A percentile compares a stretch with the other conserved stretches of the same genome.
phyloP scores from a whole-genome alignment of 176 grass and related monocot genomes.

The Aegilops sharonensis region DNA sequence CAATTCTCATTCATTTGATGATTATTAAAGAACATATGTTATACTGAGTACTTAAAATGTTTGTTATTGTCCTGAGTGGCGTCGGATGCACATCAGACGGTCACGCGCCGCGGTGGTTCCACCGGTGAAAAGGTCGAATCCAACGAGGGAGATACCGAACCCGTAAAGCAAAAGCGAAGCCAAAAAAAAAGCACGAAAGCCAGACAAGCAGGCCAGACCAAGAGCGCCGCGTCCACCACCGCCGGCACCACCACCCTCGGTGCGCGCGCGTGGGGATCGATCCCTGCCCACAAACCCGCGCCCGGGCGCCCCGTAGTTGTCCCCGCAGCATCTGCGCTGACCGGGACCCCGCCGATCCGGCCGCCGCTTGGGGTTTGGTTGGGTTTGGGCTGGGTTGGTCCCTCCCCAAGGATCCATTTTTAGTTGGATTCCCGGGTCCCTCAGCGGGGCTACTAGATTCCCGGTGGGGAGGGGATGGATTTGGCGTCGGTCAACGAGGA shows the following conservation, averaged over 20 bases:
- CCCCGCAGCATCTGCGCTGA: slow-evolving; percentile 2
- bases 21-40: too few species aligned
- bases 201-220: not conserved
- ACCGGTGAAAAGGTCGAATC: not conserved
- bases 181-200: not conserved
- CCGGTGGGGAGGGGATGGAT: slow-evolving; percentile 56
- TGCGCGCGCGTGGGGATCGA: not conserved
- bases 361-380: not conserved
- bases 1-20: not conserved
- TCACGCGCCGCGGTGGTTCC: not conserved
- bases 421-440: not conserved
- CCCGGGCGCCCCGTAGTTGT: not conserved
- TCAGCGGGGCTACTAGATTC: not conserved
- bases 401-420: not conserved
- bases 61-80: not conserved
- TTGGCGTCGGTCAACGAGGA: slow-evolving; percentile 87
- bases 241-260: not conserved
- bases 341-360: not conserved
- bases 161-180: slow-evolving; percentile 42
- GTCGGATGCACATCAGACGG: slow-evolving; percentile 23
- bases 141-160: slow-evolving; percentile 8
- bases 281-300: not conserved
- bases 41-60: too few species aligned
- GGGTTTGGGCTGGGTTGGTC: not conserved
- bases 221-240: not conserved